Evolutionary conservation across 768 basidiomycete genomes (phyloP).

Genomic region (Leucogyrophana mollusca): DNA sequence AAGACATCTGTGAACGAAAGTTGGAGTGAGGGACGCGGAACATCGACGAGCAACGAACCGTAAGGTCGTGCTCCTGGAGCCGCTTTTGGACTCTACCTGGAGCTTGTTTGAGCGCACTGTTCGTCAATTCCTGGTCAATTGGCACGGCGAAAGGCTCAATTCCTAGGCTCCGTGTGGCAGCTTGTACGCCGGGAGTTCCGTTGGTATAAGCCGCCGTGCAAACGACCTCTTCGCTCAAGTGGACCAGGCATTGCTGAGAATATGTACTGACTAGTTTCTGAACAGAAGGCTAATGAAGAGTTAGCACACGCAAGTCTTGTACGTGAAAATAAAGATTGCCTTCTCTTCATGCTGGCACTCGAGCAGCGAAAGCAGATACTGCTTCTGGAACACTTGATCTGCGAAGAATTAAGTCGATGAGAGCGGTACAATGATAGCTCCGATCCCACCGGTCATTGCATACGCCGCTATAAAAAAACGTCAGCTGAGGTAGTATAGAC

Average conservation of each 20-base stretch:
- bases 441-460: slow-evolving; percentile 62
- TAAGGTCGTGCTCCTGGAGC: slow-evolving; percentile 44
- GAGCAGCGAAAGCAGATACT: slow-evolving; percentile 61
- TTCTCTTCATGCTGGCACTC: slow-evolving; percentile 87
- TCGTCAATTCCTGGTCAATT: slow-evolving; percentile 42
- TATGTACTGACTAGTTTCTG: slow-evolving; percentile 65
- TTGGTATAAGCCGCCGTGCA: slow-evolving; percentile 62
- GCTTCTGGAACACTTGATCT: slow-evolving; percentile 58
- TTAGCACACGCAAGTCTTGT: neutral
- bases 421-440: slow-evolving; percentile 5
- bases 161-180: slow-evolving; percentile 47
- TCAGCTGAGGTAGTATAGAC: slow-evolving; percentile 8
- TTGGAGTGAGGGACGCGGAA: neutral
- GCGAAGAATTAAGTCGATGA: slow-evolving; percentile 8
- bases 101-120: slow-evolving; percentile 42
- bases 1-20: slow-evolving; percentile 43
- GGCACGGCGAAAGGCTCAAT: slow-evolving; percentile 46
- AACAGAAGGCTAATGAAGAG: slow-evolving; percentile 58
- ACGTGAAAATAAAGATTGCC: slow-evolving; percentile 36
- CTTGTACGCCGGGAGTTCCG: slow-evolving; percentile 44
- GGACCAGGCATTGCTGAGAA: slow-evolving; percentile 58
- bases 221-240: slow-evolving; percentile 63
- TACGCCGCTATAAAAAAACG: slow-evolving; percentile 49
- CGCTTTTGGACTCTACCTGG: slow-evolving; percentile 42
- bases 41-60: slow-evolving; percentile 36